A percentile compares a stretch with the other conserved stretches of the same genome.
phyloP scores from a whole-genome alignment of 2,329 filamentous ascomycete genomes.

The Fusarium annulatum region DNA sequence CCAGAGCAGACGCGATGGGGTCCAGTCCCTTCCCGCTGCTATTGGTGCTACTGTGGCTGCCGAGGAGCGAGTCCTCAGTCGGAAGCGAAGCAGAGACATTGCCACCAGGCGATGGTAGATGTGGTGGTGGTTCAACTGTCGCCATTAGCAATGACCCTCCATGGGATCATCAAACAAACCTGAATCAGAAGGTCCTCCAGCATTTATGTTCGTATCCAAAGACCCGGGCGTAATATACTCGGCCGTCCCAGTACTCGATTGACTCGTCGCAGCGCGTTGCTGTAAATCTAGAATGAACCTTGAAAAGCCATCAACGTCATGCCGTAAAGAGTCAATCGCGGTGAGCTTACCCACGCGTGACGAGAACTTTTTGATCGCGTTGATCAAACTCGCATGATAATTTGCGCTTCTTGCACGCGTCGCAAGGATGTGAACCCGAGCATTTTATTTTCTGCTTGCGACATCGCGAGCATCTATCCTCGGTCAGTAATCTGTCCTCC shows the following conservation, averaged over 20 bases:
- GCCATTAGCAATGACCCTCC: accelerated
- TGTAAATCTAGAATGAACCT: constrained; percentile 53
- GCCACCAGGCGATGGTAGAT: constrained; percentile 2
- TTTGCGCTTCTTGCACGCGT: constrained; percentile 49
- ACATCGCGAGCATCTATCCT: constrained; percentile 43
- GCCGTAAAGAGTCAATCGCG: constrained; percentile 1
- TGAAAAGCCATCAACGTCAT: background rate
- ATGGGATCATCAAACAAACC: background rate
- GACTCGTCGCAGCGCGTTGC: constrained; percentile 39
- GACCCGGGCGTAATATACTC: constrained; percentile 42
- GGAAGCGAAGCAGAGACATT: constrained; percentile 23
- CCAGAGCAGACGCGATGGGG: constrained; percentile 49
- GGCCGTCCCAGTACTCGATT: constrained; percentile 5
- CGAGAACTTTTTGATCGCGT: constrained; percentile 60
- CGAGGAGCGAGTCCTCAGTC: constrained; percentile 28
- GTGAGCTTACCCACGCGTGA: constrained; percentile 55
- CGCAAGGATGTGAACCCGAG: constrained; percentile 48
- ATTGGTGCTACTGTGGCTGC: constrained; percentile 28
- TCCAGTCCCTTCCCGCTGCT: constrained; percentile 38
- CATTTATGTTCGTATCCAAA: constrained; percentile 35
- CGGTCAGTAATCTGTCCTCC: background rate
- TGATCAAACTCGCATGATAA: constrained; percentile 52
- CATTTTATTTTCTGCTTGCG: constrained; percentile 52
- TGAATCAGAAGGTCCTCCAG: constrained; percentile 26
- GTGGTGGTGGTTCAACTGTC: constrained; percentile 13